Base-by-base conservation (phyloP, 352 stramenopile genomes). In the Pythium phragmiticola region DNA sequence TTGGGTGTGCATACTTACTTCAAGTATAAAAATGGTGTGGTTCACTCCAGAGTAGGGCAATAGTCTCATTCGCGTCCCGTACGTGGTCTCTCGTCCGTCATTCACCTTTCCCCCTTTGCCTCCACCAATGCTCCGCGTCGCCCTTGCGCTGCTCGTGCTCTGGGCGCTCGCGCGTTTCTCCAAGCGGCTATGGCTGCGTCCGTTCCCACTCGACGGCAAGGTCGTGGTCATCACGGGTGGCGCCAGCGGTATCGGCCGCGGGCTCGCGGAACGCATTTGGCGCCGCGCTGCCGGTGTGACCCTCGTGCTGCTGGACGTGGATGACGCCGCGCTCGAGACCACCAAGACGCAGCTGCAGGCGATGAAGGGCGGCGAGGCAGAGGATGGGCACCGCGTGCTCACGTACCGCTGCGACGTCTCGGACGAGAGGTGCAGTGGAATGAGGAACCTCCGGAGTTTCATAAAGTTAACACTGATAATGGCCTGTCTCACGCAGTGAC, bases 181-280 rank as follows among this genome's bases (percentile, higher is more conserved):
- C 48, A 84, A 74, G 70, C 82, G 90, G 36, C 61, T 70, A 19
- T 63, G 45, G 46, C 34, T 52, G 30, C 63, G 57, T 49, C 62
- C 54, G 17, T 88, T 92, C 67, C 63, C 55, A 33, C 50, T 92
- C 19, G 70, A 89, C 21, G 63, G 56, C 37, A 80, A 83, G 47
- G 80, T 83, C 16, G 72, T 90, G 45, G 64, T 92, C 6, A 77
- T 92, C 60, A 92, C 84, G 7, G 84, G 84, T 23, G 81, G 78
- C 16, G 81, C 60, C 41, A 78, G 56, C 26, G 84, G 84, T 26
- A 79, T 92, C 56, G 84, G 81, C 21, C 61, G 70, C 19, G 42
- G 45, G 11, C 68, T 92, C 34, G 78, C 78, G 0, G 46, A 69
- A 42, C 46, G 49, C 0, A 76, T 79, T 8, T 57, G 85, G 36